Percentiles rank a stretch among this genome's conserved stretches.
phyloP scores from a whole-genome alignment of 176 grass and related monocot genomes.

The Zizania latifolia region DNA sequence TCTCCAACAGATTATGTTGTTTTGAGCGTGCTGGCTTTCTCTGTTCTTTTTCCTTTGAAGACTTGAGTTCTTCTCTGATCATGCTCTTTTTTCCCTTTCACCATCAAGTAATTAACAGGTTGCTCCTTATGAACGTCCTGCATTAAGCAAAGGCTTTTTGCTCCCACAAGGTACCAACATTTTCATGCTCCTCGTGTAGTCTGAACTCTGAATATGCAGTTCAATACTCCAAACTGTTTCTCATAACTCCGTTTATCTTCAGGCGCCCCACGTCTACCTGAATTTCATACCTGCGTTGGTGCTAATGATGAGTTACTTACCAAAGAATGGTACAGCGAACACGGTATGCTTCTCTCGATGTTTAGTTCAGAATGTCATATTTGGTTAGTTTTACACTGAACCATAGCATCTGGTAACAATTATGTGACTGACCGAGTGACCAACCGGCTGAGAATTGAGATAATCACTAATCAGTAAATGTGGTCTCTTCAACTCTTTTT shows the following conservation, averaged over 20 bases:
- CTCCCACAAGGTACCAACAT: constrained; percentile 39
- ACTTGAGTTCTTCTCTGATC: not conserved
- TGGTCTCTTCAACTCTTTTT: not conserved
- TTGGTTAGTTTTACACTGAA: not conserved
- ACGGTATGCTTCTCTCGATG: constrained; percentile 47
- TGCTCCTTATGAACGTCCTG: constrained; percentile 68
- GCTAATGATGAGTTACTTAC: constrained; percentile 56
- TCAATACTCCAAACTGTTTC: not conserved
- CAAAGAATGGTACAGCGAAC: constrained; percentile 62
- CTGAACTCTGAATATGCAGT: not conserved
- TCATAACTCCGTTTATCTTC: not conserved
- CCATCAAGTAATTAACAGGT: constrained; percentile 32
- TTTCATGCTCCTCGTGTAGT: not conserved
- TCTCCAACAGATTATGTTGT: no score
- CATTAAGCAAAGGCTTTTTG: constrained; percentile 62
- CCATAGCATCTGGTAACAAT: not conserved
- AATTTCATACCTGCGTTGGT: constrained; percentile 91
- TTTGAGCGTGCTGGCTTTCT: no score
- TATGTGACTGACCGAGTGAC: not conserved
- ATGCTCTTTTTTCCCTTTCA: not conserved
- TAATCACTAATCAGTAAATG: not conserved
- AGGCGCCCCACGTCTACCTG: constrained; percentile 60
- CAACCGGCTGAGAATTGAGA: not conserved
- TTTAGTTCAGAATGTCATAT: not conserved
- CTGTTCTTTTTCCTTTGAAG: no score